Base-by-base conservation (phyloP, 176 grass and related monocot genomes). In the Paspalum notatum region DNA sequence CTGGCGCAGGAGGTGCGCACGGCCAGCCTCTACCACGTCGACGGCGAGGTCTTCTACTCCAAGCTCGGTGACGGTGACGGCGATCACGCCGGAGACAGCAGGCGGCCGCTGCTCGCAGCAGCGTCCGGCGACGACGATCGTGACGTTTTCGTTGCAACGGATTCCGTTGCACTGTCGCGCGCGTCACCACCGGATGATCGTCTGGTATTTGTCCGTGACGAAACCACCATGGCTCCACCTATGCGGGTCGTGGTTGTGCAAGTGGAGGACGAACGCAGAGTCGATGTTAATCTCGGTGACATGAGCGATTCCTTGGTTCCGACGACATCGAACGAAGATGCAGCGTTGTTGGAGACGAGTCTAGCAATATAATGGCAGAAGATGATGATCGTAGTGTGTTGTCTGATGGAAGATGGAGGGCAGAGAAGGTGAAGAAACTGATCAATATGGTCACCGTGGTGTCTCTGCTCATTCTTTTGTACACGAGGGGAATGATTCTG, bases 1-100 rank as follows among this genome's bases (percentile, higher is more conserved):
- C 74, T 92, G 22, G 90, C 93, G 47, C 93, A 96, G 80, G 93
- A 96, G 80, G 93, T 96, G 47, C 85, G 93, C 66, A 96, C 90
- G 2, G 90, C 82, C n/a, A 96, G 46, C 39, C 52, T 66, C 17
- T 96, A 92, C 77, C 53, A 82, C 57, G 80, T 90, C 58, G 76
- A 86, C 9, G 93, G 85, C 62, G 93, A 84, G 20, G 86, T 26
- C 20, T 80, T 96, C 80, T 83, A 92, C 72, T 25, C 46, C 7
- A 88, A 88, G 53, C 8, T 67, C 3, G 13, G 5, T 26, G 52
- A 64, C 9, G 41, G 2, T 1, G 32, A 13, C 0, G 40, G 54
- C 1, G 71, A 75, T 57, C 1, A 2, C 8, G 8, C n/a, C 20
- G 54, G 8, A 5, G 52, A 48, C 50, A 21, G 2, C 66, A 45